Conservation (phyloP, 2,329 filamentous ascomycete genomes). For the Penicillium sp. region DNA sequence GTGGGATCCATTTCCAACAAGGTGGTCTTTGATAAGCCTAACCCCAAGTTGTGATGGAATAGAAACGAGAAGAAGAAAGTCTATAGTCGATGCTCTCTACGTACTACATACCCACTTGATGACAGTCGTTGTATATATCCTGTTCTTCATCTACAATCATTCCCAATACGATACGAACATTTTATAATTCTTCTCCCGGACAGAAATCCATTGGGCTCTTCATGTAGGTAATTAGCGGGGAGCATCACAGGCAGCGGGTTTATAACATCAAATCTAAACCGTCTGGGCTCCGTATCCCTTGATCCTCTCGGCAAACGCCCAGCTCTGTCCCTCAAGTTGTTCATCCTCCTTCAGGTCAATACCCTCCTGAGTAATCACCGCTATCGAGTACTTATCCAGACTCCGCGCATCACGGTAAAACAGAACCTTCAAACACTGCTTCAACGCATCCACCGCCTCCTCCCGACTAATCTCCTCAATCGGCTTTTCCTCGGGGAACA, state of each 20-base stretch:
- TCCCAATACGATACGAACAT: constrained; percentile 1
- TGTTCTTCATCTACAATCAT: background rate
- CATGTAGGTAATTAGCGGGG: constrained; percentile 40
- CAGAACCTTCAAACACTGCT: constrained; percentile 97
- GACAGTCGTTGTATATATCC: constrained; percentile 10
- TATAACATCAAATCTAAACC: constrained; percentile 43
- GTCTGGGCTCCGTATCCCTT: constrained; percentile 91
- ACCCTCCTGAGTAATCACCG: constrained; percentile 86
- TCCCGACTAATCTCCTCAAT: constrained; percentile 75
- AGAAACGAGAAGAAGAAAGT: background rate
- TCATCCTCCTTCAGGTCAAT: constrained; percentile 83
- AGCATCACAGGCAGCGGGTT: constrained; percentile 33
- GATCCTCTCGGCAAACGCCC: constrained; percentile 96
- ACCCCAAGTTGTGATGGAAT: constrained; percentile 44
- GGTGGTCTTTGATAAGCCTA: constrained; percentile 50
- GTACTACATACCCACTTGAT: constrained; percentile 1
- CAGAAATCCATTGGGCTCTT: constrained; percentile 20
- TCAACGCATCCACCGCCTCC: constrained; percentile 77
- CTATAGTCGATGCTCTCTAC: background rate
- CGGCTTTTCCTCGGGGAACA: constrained; percentile 82
- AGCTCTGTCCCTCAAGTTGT: constrained; percentile 93
- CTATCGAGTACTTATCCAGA: constrained; percentile 88
- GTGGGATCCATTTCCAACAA: constrained; percentile 63
- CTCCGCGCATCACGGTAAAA: constrained; percentile 97
- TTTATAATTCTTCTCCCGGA: background rate